Evolutionary conservation across 139 green algal genomes (phyloP).

Genomic region (Trebouxia sp.): DNA sequence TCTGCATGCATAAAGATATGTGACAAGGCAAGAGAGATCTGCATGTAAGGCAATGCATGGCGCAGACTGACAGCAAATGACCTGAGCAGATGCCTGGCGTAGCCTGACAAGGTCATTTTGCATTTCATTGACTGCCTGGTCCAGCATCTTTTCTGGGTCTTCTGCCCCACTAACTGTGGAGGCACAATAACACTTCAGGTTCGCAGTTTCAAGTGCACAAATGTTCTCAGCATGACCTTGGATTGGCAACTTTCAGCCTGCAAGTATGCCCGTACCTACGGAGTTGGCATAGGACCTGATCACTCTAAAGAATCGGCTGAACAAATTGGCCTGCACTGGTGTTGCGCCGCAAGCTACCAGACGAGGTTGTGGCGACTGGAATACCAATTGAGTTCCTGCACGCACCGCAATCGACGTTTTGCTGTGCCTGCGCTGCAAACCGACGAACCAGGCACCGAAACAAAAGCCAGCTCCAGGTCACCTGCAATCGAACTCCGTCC

Average conservation of each 20-base stretch:
- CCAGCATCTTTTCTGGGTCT: conserved; percentile 98
- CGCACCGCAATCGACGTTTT: too few species aligned
- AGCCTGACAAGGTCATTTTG: conserved; percentile 97
- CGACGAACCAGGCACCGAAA: neutral
- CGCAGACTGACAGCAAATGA: neutral
- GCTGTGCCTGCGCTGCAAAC: too few species aligned
- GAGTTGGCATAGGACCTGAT: conserved; percentile 91
- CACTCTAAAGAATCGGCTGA: conserved; percentile 79
- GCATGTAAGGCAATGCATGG: neutral
- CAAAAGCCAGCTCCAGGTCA: neutral
- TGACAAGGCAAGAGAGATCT: too few species aligned
- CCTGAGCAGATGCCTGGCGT: conserved; percentile 94
- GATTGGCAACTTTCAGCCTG: neutral
- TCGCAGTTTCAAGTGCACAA: too few species aligned
- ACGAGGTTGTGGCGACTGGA: neutral
- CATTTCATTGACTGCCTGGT: conserved; percentile 97
- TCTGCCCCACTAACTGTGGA: conserved; percentile 74
- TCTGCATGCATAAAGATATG: too few species aligned
- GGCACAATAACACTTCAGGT: conserved; percentile 35
- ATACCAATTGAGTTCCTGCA: neutral
- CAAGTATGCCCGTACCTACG: conserved; percentile 54
- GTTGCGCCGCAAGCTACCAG: neutral
- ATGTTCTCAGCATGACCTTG: too few species aligned
- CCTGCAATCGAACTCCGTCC: neutral
- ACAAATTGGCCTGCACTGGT: conserved; percentile 88